Evolutionary conservation across 2,329 filamentous ascomycete genomes (phyloP).

Genomic region (Aureobasidium sp.): DNA sequence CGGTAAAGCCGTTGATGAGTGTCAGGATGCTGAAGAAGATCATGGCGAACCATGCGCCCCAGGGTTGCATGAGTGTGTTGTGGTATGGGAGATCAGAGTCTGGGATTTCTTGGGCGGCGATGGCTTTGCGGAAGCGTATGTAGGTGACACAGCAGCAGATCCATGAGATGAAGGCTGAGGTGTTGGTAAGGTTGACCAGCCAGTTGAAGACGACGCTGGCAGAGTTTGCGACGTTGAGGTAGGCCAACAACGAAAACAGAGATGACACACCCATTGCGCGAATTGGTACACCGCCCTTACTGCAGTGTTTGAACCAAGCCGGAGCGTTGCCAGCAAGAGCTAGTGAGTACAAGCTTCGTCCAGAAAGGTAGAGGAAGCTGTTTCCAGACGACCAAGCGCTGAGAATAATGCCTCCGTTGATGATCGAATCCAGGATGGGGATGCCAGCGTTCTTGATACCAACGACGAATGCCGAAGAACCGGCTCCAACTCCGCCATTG

Average conservation of each 20-base stretch:
- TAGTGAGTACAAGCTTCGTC: constrained; percentile 43
- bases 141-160: constrained; percentile 48
- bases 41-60: constrained; percentile 54
- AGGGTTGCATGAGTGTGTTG: constrained; percentile 52
- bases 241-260: constrained; percentile 40
- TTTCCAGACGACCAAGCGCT: constrained; percentile 51
- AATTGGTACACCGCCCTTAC: constrained; percentile 50
- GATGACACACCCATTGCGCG: constrained; percentile 37
- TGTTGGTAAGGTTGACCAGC: constrained; percentile 62
- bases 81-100: constrained; percentile 43
- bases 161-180: constrained; percentile 48
- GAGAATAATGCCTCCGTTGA: constrained; percentile 60
- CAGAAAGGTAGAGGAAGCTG: constrained; percentile 44
- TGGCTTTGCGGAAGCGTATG: constrained; percentile 52
- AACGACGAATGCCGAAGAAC: constrained; percentile 44
- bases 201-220: constrained; percentile 51
- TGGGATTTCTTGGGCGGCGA: constrained; percentile 45
- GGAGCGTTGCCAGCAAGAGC: constrained; percentile 59
- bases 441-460: constrained; percentile 44
- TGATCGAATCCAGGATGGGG: constrained; percentile 52
- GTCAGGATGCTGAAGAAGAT: constrained; percentile 53
- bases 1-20: constrained; percentile 66
- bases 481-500: constrained; percentile 45
- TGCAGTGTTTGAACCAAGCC: constrained; percentile 50
- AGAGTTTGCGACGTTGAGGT: constrained; percentile 39